phyloP scores from a whole-genome alignment of 768 basidiomycete species.

The Trametes cinnabarina region DNA sequence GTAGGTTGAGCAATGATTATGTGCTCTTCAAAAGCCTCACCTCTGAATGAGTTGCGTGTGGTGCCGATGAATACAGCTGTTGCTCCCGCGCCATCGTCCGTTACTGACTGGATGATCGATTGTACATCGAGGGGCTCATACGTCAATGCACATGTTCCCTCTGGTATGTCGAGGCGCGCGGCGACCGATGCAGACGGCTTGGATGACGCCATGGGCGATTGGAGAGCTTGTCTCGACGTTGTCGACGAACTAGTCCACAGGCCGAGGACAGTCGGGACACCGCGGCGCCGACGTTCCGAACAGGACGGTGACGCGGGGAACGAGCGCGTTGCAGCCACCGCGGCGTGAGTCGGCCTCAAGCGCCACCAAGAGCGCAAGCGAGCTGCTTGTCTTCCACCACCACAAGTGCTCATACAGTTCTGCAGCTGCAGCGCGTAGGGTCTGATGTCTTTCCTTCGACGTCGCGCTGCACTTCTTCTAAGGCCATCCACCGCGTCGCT shows the following conservation, averaged over 20 bases:
- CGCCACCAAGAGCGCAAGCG: neutral
- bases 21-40: conserved; percentile 34
- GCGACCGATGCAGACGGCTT: conserved; percentile 39
- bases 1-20: neutral
- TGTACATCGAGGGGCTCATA: conserved; percentile 56
- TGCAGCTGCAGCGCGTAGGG: neutral
- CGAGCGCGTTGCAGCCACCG: neutral
- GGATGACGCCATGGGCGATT: neutral
- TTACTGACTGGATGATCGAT: conserved; percentile 59
- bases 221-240: neutral
- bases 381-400: neutral
- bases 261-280: no score
- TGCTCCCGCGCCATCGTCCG: conserved; percentile 66
- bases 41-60: conserved; percentile 83
- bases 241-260: conserved; percentile 2
- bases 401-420: neutral
- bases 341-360: neutral
- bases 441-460: conserved; percentile 14
- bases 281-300: no score
- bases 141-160: conserved; percentile 59
- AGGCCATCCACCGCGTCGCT: conserved; percentile 2
- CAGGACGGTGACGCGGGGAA: no score
- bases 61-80: conserved; percentile 79
- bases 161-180: conserved; percentile 38
- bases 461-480: conserved; percentile 16